Evolutionary conservation across 495 filamentous ascomycete species (phyloP), one percentile per base, ranked within the genome.

Genomic region (Bryoglossum gracile): DNA sequence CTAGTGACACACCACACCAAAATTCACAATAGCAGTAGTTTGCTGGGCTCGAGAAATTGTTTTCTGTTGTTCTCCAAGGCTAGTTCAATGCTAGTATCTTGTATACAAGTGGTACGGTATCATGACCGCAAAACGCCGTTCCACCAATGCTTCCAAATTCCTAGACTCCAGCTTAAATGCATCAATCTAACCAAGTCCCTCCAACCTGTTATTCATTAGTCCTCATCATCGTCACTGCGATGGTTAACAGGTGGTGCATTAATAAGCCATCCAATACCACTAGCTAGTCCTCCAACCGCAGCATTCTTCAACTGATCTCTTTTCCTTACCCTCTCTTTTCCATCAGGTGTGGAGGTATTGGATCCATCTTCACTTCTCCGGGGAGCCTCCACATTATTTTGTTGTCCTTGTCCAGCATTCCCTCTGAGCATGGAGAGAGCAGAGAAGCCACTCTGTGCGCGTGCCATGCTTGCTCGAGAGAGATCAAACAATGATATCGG

Each of bases 401-500:
- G 40, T 10, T 35, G 11, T 8, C 21, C 17, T 5, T 8, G 21
- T 11, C n/a, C n/a, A 14, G 17, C 4, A 14, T 43, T 54, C 9
- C 42, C 32, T 21, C 35, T 46, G 18, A 58, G 41, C 24, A 66
- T 69, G 0, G 73, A 68, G 23, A 79, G 41, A 3, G 70, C 68
- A 0, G 70, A 66, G 21, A 77, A 58, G 44, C 76, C 73, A 38
- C 62, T 61, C 50, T 74, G 74, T 6, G 94, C 89, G 33, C 82
- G 74, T 4, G 86, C 80, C 24, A 89, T 89, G 43, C 83, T 73
- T 3, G 73, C 88, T 22, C 88, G 74, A 6, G 90, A 89, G 34
- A 97, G 78, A 52, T 95, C 94, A 59, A 98, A 97, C 19, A 97
- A 69, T 2, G 88, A 89, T 83, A 96, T 90, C 0, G 92, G 92